A percentile compares a stretch with the other conserved stretches of the same genome.
Evolutionary conservation across 1,284 basidiomycete species (phyloP).

Genomic region (Leccinum insigne): DNA sequence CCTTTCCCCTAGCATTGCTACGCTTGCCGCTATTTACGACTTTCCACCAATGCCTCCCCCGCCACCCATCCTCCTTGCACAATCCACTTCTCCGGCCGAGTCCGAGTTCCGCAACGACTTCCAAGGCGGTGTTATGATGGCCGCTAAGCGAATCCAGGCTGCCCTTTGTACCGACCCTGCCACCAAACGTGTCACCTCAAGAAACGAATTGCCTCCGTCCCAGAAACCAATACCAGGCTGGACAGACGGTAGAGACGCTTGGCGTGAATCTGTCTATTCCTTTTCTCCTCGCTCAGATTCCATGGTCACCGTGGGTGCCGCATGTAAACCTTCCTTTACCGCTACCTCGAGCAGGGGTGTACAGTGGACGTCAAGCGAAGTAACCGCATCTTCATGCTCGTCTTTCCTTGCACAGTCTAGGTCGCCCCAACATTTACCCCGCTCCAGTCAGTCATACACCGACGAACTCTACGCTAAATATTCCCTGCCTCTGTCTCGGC

Average conservation of each 20-base stretch:
- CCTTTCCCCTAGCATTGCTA: constrained; percentile 46
- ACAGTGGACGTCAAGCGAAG: constrained; percentile 44
- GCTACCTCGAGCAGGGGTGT: constrained; percentile 53
- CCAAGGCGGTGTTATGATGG: constrained; percentile 67
- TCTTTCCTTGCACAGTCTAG: constrained; percentile 21
- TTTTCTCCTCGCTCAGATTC: constrained; percentile 37
- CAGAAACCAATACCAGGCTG: constrained; percentile 59
- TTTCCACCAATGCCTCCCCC: constrained; percentile 56
- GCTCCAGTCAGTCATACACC: constrained; percentile 35
- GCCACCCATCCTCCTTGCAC: constrained; percentile 38
- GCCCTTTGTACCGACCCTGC: constrained; percentile 45
- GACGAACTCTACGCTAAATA: constrained; percentile 56
- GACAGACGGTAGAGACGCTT: constrained; percentile 65
- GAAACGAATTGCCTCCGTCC: constrained; percentile 31
- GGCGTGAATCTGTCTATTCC: constrained; percentile 61
- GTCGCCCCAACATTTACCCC: constrained; percentile 17
- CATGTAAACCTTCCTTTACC: constrained; percentile 42
- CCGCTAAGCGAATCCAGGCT: constrained; percentile 53
- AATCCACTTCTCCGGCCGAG: constrained; percentile 20
- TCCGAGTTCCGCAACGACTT: constrained; percentile 41
- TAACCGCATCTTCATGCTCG: constrained; percentile 28
- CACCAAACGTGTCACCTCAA: constrained; percentile 29
- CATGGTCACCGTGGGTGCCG: constrained; percentile 20
- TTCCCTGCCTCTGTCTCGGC: constrained; percentile 50
- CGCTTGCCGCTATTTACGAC: constrained; percentile 52